Base-by-base conservation (phyloP, 192 early-diverging fungal genomes). In the Martensiomyces pterosporus region DNA sequence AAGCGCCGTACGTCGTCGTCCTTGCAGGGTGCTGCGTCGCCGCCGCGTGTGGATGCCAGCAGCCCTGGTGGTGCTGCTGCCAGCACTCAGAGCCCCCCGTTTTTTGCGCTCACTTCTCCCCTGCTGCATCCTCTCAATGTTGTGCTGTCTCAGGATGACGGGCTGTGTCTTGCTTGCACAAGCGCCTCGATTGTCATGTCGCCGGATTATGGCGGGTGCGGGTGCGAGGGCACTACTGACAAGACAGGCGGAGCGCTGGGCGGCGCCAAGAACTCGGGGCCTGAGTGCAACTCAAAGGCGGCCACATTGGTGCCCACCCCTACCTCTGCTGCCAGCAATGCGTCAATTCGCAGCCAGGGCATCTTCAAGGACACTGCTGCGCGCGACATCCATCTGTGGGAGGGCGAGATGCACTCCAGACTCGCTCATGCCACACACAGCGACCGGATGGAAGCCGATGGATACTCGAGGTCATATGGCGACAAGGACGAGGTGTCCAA, bases 401-500 rank as follows among this genome's bases (percentile, higher is more conserved):
- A 65, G 45, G 38, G 49, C 41, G 69, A 73, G 41, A 64, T 73
- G 57, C 47, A 73, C 38, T 38, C 39, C 18, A 41, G 62, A 9
- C 15, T 65, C 32, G 44, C 52, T 1, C 43, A 45, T 2, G 21
- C 60, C 3, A 34, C 41, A 17, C 48, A 37, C 39, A 26, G 54
- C 23, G 69, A 73, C 4, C 61, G 54, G 41, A 55, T 55, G 51
- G 57, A 55, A 33, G 35, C 39, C 43, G 43, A 12, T 32, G 29
- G 29, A 12, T 51, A 48, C 32, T 55, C 64, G 22, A 54, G n/a
- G 29, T 46, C 43, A 26, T 48, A 70, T 21, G 52, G 35, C 24
- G 39, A 48, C 40, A 42, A 41, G 19, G 67, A 64, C 27, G 25
- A 35, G 3, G 17, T 55, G 24, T 37, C 43, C 32, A 60, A 42